These are phyloP conservation scores for Agapanthus africanus DNA, from an alignment of 106 monocot genomes.

Conservation along the genomic window DNA sequence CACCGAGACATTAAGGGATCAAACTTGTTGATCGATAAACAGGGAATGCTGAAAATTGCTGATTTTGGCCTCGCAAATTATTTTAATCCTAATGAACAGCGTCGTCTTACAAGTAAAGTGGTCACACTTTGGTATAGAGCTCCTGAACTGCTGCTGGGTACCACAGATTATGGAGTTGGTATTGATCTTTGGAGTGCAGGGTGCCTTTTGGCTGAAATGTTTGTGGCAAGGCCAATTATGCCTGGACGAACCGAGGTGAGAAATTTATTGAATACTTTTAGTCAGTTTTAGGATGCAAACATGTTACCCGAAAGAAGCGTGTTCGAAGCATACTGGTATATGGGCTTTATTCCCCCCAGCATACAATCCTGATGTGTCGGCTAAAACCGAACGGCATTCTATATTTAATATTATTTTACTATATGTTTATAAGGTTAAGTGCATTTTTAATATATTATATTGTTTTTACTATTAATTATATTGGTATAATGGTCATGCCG, in stretches of 20 bases:
- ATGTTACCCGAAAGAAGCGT: too few relatives aligned
- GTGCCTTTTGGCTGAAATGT: constrained; percentile 32
- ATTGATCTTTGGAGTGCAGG: constrained; percentile 31
- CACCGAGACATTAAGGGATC: constrained; percentile 22
- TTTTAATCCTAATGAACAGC: constrained; percentile 14
- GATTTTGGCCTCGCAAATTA: constrained; percentile 29
- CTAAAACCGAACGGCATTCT: too few relatives aligned
- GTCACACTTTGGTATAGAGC: constrained; percentile 27
- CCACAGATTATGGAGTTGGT: constrained; percentile 29
- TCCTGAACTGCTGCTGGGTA: constrained; percentile 20
- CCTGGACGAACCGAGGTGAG: constrained; percentile 25
- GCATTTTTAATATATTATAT: too few relatives aligned
- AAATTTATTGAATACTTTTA: neutral
- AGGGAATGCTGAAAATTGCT: constrained; percentile 22
- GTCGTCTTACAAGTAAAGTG: constrained; percentile 24
- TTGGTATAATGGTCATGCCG: too few relatives aligned
- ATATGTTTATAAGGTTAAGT: too few relatives aligned
- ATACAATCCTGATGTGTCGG: too few relatives aligned
- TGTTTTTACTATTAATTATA: too few relatives aligned
- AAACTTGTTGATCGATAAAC: constrained; percentile 22
- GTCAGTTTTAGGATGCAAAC: too few relatives aligned
- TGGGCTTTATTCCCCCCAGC: too few relatives aligned
- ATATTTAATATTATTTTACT: too few relatives aligned
- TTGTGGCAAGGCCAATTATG: constrained; percentile 24
- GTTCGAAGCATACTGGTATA: too few relatives aligned